Conservation (phyloP, 2,329 filamentous ascomycete genomes). For the Epichloe amarillans region DNA sequence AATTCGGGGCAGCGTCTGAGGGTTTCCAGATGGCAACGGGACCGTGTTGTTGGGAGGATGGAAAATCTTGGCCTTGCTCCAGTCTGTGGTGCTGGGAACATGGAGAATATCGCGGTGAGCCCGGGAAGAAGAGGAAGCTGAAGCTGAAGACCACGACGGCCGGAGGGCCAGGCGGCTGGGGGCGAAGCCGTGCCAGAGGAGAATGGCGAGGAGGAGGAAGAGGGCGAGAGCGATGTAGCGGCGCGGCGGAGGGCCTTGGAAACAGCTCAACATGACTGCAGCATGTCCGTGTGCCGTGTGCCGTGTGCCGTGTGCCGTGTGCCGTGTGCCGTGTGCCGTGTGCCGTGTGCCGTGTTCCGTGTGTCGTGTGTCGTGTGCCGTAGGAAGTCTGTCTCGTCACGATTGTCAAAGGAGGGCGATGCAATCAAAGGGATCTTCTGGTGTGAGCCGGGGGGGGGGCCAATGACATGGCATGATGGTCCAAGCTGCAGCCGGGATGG, state of each 20-base stretch:
- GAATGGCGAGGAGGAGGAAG: slow-evolving; percentile 14
- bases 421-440: too few species aligned
- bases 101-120: slow-evolving; percentile 17
- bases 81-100: slow-evolving; percentile 25
- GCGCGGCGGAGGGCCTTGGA: slow-evolving; percentile 19
- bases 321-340: too few species aligned
- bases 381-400: too few species aligned
- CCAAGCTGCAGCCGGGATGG: too few species aligned
- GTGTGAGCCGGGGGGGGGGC: too few species aligned
- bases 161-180: slow-evolving; percentile 7
- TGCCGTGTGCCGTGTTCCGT: too few species aligned
- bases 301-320: too few species aligned
- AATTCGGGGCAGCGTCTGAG: slow-evolving; percentile 28
- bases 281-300: background rate
- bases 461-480: too few species aligned
- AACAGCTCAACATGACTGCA: slow-evolving; percentile 17
- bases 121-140: background rate
- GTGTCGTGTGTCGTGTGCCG: too few species aligned
- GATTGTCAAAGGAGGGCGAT: too few species aligned
- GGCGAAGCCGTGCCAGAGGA: slow-evolving; percentile 16
- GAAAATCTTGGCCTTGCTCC: slow-evolving; percentile 20
- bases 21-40: slow-evolving; percentile 21
- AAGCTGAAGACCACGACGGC: background rate
- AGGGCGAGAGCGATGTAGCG: slow-evolving; percentile 19
- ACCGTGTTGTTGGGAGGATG: slow-evolving; percentile 19